phyloP scores from a whole-genome alignment of 23 red algal genomes.

The Chondrus crispus region DNA sequence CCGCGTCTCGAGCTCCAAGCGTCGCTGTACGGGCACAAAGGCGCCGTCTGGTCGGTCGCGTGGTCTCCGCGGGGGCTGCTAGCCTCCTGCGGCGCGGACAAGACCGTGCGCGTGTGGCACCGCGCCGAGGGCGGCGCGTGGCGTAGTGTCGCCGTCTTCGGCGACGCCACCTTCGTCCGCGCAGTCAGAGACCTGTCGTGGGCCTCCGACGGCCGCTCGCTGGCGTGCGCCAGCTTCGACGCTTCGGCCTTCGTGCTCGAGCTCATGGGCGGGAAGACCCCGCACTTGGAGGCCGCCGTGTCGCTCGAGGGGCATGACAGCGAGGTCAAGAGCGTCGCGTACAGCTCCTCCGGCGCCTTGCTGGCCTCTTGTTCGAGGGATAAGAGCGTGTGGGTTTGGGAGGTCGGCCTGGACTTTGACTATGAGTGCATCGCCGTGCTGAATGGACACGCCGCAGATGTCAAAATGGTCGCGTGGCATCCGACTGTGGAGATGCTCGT shows the following conservation, averaged over 20 bases:
- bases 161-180: slow-evolving; percentile 54
- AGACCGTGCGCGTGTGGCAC: slow-evolving; percentile 67
- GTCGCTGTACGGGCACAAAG: slow-evolving; percentile 46
- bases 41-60: slow-evolving; percentile 77
- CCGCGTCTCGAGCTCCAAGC: background rate
- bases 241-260: slow-evolving; percentile 57
- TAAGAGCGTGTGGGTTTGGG: slow-evolving; percentile 94
- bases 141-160: slow-evolving; percentile 24
- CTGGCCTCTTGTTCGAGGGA: slow-evolving; percentile 87
- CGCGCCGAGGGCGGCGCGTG: background rate
- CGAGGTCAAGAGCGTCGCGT: slow-evolving; percentile 90
- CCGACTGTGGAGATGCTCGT: slow-evolving; percentile 73
- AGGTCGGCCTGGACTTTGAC: slow-evolving; percentile 78
- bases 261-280: slow-evolving; percentile 44
- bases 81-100: slow-evolving; percentile 78
- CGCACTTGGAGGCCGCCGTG: slow-evolving; percentile 33
- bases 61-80: slow-evolving; percentile 80
- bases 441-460: slow-evolving; percentile 87
- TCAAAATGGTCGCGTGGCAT: slow-evolving; percentile 93
- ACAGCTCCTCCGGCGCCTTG: slow-evolving; percentile 61
- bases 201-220: slow-evolving; percentile 53
- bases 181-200: slow-evolving; percentile 64
- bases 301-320: slow-evolving; percentile 61
- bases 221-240: slow-evolving; percentile 90
- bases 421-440: slow-evolving; percentile 90